These are phyloP conservation scores for Schoenoplectus tabernaemontani DNA, from an alignment of 202 grass and related monocot species.

Conservation along the genomic window DNA sequence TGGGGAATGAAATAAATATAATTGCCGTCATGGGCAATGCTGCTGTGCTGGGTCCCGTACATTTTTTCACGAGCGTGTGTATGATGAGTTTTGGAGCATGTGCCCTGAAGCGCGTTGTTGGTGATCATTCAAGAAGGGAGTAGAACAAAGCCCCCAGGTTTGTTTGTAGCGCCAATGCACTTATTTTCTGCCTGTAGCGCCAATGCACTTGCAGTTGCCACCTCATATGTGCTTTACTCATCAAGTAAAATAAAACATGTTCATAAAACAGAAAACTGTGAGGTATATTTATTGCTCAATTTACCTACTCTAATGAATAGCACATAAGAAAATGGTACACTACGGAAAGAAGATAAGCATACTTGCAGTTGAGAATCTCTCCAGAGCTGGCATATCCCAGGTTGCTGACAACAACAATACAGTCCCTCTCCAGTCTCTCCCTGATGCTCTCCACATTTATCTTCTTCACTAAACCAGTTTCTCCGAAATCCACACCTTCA, in stretches of 20 bases:
- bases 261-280: background rate
- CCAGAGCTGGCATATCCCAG: slow-evolving; percentile 75
- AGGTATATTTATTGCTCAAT: background rate
- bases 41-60: no score
- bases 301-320: background rate
- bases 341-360: slow-evolving; percentile 26
- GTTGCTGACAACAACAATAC: slow-evolving; percentile 87
- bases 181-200: slow-evolving; percentile 75
- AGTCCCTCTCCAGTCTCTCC: slow-evolving; percentile 79
- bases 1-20: no score
- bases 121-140: no score
- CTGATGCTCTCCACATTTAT: slow-evolving; percentile 81
- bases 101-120: no score
- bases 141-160: no score
- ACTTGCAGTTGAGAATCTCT: slow-evolving; percentile 98
- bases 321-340: background rate
- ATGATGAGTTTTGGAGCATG: no score
- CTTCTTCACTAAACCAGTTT: slow-evolving; percentile 93
- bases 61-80: no score
- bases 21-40: no score
- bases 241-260: background rate
- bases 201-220: slow-evolving; percentile 89
- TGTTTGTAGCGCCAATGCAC: no score
- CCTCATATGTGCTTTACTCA: slow-evolving; percentile 77
- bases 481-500: slow-evolving; percentile 68